Evolutionary conservation across 495 filamentous ascomycete genomes (phyloP), one percentile per base, ranked within the genome.

Genomic region (Penicillium argentinense): DNA sequence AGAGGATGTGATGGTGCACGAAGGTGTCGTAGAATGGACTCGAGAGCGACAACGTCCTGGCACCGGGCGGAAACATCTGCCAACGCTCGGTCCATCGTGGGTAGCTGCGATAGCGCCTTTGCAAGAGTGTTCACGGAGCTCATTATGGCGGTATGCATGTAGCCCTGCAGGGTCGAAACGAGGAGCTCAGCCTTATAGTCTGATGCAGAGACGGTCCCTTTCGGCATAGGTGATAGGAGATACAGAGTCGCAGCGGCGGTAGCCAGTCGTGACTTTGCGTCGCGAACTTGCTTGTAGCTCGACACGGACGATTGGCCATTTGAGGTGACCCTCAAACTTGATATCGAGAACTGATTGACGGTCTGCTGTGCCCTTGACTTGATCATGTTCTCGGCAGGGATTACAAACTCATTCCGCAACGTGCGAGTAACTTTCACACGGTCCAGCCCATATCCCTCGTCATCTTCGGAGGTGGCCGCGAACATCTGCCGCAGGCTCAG

Each of bases 31-130:
- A 98, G 78, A 18, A 96, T 80, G 2, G 80, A 74, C 66, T 97
- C 92, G 1, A 97, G 64, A 2, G 89, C 88, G 8, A 92, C 85
- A 18, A 97, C 83, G 48, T 93, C 95, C 67, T 96, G 89, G 59
- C 95, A 96, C 34, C 89, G 76, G 5, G 83, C 81, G 7, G 87
- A 86, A 12, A 96, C 79, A 59, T 97, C 93, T 19, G 79, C 70
- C 5, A 98, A 77, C 2, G 89, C 84, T 22, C 89, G 79, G 32
- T 97, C 90, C 29, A 98, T 77, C 0, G 78, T 86, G 2, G 93
- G 89, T 11, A 97, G 72, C 26, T 85, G 87, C 9, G 82, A 79
- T n/a, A 97, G 74, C 0, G 86, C 82, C 19, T 89, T 71, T 4
- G 86, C 66, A 5, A 97, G 67, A 2, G 82, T 75, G 18, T 87